Percentiles rank a stretch among this genome's conserved stretches.
These are phyloP conservation scores for Dendrobium officinale DNA, from an alignment of 106 monocot species.

Conservation along the genomic window DNA sequence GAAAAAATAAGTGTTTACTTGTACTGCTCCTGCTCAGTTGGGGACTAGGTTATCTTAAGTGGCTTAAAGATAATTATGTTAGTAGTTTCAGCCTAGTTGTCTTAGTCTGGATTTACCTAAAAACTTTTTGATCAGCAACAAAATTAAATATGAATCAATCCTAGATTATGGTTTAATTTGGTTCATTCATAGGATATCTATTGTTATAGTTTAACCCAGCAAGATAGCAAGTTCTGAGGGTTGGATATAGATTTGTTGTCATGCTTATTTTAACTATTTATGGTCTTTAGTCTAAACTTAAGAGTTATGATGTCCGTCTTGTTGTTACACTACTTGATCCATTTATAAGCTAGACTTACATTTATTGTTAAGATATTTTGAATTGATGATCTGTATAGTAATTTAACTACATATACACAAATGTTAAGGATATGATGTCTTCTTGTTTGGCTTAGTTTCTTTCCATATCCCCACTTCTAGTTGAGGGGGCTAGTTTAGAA, in stretches of 20 bases:
- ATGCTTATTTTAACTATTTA: neutral
- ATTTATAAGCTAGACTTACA: neutral
- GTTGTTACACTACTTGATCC: neutral
- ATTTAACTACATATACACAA: neutral
- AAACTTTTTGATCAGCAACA: no score
- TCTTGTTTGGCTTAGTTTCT: no score
- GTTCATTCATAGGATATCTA: neutral
- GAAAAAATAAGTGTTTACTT: neutral
- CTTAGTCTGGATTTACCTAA: no score
- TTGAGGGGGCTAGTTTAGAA: no score
- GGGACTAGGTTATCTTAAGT: neutral
- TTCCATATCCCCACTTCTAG: no score
- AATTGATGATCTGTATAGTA: neutral
- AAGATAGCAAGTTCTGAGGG: no score
- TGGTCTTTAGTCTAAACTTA: neutral
- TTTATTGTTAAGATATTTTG: no score
- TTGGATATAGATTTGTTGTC: neutral
- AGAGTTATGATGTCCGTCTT: neutral
- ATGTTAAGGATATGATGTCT: no score
- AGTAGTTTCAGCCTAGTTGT: neutral
- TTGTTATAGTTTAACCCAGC: no score
- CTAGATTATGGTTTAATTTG: neutral
- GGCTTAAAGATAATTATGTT: neutral
- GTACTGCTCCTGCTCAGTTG: neutral
- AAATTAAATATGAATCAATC: neutral